These are phyloP conservation scores for Butyriboletus appendiculatus DNA, from an alignment of 1,284 basidiomycete genomes.

Conservation along the genomic window DNA sequence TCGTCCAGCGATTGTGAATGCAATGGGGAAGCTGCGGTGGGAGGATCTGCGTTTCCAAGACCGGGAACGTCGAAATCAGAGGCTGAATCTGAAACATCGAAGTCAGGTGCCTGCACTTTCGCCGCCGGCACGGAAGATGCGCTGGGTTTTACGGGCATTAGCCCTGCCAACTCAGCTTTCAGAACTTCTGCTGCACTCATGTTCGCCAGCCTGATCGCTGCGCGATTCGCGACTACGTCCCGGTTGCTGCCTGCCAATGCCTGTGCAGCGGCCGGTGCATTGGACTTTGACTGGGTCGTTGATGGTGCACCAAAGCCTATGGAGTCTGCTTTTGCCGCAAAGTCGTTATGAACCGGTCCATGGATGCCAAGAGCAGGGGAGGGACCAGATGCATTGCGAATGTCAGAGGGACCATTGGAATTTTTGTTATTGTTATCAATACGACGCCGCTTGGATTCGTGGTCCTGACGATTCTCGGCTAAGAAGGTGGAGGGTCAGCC, in stretches of 20 bases:
- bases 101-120: constrained; percentile 24
- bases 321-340: constrained; percentile 73
- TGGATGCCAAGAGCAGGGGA: constrained; percentile 56
- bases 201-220: constrained; percentile 92
- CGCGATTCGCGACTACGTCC: constrained; percentile 86
- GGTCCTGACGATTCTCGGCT: constrained; percentile 94
- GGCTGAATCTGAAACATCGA: constrained; percentile 33
- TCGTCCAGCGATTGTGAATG: constrained; percentile 26
- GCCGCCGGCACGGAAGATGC: constrained; percentile 25
- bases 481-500: constrained; percentile 19
- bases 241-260: constrained; percentile 79
- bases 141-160: constrained; percentile 57
- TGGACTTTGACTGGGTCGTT: constrained; percentile 54
- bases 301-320: constrained; percentile 68
- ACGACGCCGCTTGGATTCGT: constrained; percentile 85
- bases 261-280: constrained; percentile 58
- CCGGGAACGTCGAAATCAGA: constrained; percentile 41
- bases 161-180: constrained; percentile 85
- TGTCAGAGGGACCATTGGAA: constrained; percentile 34
- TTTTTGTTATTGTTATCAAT: constrained; percentile 63
- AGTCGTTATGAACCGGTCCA: constrained; percentile 59
- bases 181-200: constrained; percentile 93
- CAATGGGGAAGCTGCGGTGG: constrained; percentile 8
- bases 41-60: constrained; percentile 31
- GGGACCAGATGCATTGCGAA: constrained; percentile 45